Percentiles rank a stretch among this genome's conserved stretches.
phyloP scores from a whole-genome alignment of 306 rosid genomes.

The Trifolium repens region DNA sequence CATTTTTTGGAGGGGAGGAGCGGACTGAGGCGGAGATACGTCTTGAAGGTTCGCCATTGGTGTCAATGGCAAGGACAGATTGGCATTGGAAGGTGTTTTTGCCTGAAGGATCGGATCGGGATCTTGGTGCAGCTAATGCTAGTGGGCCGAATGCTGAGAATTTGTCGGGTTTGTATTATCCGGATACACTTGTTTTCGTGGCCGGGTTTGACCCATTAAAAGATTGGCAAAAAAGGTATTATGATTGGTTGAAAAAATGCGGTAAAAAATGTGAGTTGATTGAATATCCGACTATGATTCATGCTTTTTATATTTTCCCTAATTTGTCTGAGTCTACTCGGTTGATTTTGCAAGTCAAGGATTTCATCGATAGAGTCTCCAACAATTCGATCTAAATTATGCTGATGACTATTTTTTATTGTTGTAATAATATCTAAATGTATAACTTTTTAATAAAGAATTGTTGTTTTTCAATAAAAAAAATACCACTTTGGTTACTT shows the following conservation, averaged over 20 bases:
- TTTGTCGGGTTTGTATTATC: constrained; percentile 56
- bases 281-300: constrained; percentile 62
- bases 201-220: constrained; percentile 74
- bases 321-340: constrained; percentile 55
- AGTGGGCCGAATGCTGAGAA: constrained; percentile 62
- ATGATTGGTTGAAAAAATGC: constrained; percentile 58
- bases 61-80: constrained; percentile 51
- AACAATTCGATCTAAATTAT: too few species aligned
- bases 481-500: too few species aligned
- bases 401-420: too few species aligned
- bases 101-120: constrained; percentile 56
- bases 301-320: constrained; percentile 64
- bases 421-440: too few species aligned
- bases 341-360: constrained; percentile 47
- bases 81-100: constrained; percentile 69
- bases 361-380: constrained; percentile 45
- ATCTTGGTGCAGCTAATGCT: constrained; percentile 57
- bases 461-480: too few species aligned
- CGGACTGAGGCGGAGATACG: constrained; percentile 62
- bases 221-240: constrained; percentile 76
- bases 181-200: constrained; percentile 59
- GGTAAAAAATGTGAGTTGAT: constrained; percentile 57
- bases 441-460: too few species aligned
- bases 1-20: constrained; percentile 81
- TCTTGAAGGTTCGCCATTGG: constrained; percentile 41